Evolutionary conservation across 2,329 filamentous ascomycete genomes (phyloP), one percentile per base, ranked within the genome.

Genomic region (Sporothrix brunneoviolacea): DNA sequence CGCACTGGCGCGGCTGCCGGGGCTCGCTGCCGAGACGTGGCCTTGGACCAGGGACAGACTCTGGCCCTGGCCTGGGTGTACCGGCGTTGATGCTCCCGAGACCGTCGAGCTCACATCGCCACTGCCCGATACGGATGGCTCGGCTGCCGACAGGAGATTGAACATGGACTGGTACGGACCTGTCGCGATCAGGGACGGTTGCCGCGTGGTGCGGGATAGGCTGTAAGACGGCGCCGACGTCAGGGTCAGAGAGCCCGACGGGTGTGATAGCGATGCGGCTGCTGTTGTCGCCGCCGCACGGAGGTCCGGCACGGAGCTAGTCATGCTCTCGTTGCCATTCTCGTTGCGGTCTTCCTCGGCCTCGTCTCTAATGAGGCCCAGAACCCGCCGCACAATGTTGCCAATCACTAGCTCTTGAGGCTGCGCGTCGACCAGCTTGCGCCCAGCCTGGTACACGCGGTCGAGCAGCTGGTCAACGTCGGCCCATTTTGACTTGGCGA

Each of bases 341-440:
- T 55, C 79, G 54, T 87, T 87, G 52, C 84, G 74, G 59, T 89
- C 85, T 60, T 94, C 88, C 59, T 88, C 84, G 35, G 88, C 86
- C 62, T 97, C 91, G 62, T 96, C 91, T 46, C 93, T 83, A 57
- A 98, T 93, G 56, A 98, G 76, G 38, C 90, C 88, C 33, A 98
- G 73, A 3, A 97, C 87, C 55, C 93, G 83, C 54, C 91, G 83
- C 41, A 96, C 88, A 59, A 98, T 91, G 63, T 98, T 98, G 47
- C 90, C 91, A 39, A 96, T 89, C 5, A 90, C 88, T 59, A 95
- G 84, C 70, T 97, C 93, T 54, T 86, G 81, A 15, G 91, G 91
- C 61, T 95, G 89, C 8, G 93, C 91, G 50, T 85, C 80, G 32
- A 86, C 83, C 38, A 98, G 75, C 50, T 83, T 80, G 59, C 82